Evolutionary conservation across 306 rosid genomes (phyloP).

Genomic region (Fragaria vesca): DNA sequence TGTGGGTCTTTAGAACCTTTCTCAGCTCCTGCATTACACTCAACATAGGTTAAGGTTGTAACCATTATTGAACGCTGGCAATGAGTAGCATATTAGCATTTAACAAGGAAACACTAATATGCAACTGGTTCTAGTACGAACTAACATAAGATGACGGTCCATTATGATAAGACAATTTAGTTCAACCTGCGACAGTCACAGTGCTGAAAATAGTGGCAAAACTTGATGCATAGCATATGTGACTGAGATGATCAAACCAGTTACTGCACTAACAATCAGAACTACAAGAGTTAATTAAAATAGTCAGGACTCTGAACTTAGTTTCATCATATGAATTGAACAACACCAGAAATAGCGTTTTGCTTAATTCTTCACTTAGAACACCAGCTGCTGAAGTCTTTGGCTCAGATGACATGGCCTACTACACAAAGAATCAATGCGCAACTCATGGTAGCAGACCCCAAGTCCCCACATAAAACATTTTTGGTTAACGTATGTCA

Average conservation of each 20-base stretch:
- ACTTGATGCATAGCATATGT: background rate
- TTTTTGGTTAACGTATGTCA: too few species aligned
- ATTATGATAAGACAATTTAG: background rate
- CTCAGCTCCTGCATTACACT: constrained; percentile 64
- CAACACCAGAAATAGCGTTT: background rate
- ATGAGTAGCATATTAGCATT: background rate
- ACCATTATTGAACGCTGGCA: background rate
- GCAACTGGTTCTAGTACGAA: background rate
- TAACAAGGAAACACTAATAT: background rate
- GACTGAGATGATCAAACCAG: background rate
- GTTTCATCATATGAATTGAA: background rate
- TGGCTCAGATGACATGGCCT: background rate
- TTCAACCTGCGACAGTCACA: background rate
- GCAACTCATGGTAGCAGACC: background rate
- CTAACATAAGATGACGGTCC: background rate
- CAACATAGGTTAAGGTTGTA: constrained; percentile 7
- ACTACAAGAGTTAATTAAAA: background rate
- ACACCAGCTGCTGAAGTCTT: background rate
- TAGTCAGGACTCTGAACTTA: background rate
- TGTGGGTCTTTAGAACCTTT: constrained; percentile 93
- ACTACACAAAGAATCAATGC: background rate
- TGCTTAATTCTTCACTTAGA: background rate
- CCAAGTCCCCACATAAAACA: background rate
- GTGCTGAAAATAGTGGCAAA: background rate
- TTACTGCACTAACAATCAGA: background rate